Conservation (phyloP, 768 basidiomycete genomes). For the Kwoniella heveanensis region DNA sequence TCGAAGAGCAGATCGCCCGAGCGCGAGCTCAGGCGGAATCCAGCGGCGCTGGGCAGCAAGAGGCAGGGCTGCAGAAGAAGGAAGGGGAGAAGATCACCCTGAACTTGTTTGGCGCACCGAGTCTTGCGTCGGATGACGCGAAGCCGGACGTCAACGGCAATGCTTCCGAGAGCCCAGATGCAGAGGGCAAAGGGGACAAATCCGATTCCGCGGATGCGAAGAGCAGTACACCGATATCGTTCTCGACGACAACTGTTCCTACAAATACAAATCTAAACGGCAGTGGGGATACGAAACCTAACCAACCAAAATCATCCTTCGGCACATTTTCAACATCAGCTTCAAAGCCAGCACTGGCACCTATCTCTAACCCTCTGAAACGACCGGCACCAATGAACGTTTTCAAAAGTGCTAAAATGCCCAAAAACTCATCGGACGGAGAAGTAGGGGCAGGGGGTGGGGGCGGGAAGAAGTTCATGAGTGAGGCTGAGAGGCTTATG, state of each 20-base stretch:
- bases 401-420: slow-evolving; percentile 58
- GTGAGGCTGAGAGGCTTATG: slow-evolving; percentile 82
- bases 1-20: slow-evolving; percentile 91
- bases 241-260: background rate
- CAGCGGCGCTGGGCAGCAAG: slow-evolving; percentile 8
- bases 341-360: slow-evolving; percentile 10
- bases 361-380: slow-evolving; percentile 46
- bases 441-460: slow-evolving; percentile 3
- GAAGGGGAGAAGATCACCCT: slow-evolving; percentile 51
- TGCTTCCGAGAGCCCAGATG: background rate
- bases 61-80: slow-evolving; percentile 42
- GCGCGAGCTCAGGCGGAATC: slow-evolving; percentile 60
- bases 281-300: background rate
- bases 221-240: background rate
- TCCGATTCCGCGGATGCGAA: no score
- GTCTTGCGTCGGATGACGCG: background rate
- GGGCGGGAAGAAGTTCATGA: slow-evolving; percentile 66
- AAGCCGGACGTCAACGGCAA: background rate
- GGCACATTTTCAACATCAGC: slow-evolving; percentile 22
- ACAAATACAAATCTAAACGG: background rate
- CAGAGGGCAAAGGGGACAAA: no score
- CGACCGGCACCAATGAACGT: slow-evolving; percentile 60
- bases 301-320: slow-evolving; percentile 17
- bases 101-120: slow-evolving; percentile 23
- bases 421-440: slow-evolving; percentile 27